These are phyloP conservation scores for Penicillium taxi DNA, from an alignment of 495 filamentous ascomycete species.

Conservation along the genomic window DNA sequence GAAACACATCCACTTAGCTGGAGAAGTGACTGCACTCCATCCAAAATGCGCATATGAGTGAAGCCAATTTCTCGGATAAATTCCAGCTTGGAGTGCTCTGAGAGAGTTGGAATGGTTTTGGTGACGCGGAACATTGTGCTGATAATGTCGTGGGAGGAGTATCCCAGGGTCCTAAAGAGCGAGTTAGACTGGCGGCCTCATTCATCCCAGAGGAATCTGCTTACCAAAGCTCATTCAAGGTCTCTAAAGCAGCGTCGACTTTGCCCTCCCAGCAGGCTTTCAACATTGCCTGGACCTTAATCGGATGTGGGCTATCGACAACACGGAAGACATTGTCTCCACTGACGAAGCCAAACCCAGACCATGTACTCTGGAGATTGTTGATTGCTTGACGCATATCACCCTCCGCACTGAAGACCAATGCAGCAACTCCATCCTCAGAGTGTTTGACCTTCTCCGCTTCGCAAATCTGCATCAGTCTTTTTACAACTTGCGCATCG, in stretches of 20 bases:
- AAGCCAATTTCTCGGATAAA: conserved; percentile 99
- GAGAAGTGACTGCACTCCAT: conserved; percentile 89
- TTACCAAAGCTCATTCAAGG: conserved; percentile 83
- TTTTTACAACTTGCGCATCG: conserved; percentile 83
- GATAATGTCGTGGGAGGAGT: conserved; percentile 95
- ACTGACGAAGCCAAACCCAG: conserved; percentile 95
- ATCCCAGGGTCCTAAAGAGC: conserved; percentile 74
- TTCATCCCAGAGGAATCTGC: conserved; percentile 3
- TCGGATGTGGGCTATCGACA: conserved; percentile 91
- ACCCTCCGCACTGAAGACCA: conserved; percentile 95
- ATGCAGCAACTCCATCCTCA: conserved; percentile 88
- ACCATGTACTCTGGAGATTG: conserved; percentile 88
- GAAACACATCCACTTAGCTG: conserved; percentile 89
- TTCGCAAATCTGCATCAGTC: conserved; percentile 83
- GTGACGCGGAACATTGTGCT: conserved; percentile 98
- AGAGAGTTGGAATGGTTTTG: conserved; percentile 82
- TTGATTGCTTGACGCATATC: conserved; percentile 99
- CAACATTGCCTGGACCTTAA: conserved; percentile 97
- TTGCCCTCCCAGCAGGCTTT: conserved; percentile 92
- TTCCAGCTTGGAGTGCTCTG: conserved; percentile 88
- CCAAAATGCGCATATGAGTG: conserved; percentile 96
- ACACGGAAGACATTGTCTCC: conserved; percentile 98
- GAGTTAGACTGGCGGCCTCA: conserved; percentile 12
- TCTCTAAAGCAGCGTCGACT: conserved; percentile 78
- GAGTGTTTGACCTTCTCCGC: conserved; percentile 80